Percentiles rank a stretch among this genome's conserved stretches.
Evolutionary conservation across 352 stramenopile species (phyloP).

Genomic region (Phytophthora macrochlamydospora): DNA sequence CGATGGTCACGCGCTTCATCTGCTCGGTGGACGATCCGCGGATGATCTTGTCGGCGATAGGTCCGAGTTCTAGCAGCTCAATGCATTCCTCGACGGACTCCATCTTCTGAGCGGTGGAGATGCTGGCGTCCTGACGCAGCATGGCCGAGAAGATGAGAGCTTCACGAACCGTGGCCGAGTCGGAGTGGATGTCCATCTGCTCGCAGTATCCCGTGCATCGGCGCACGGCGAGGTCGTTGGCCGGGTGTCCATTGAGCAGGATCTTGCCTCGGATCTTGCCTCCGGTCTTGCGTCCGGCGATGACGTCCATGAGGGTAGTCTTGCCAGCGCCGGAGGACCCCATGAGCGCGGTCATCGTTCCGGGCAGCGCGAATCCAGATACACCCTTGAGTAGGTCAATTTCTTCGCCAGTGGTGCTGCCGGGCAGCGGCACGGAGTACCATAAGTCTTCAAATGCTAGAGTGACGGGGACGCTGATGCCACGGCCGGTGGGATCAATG

Average conservation of each 20-base stretch:
- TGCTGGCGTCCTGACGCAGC: constrained; percentile 42
- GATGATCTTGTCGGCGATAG: constrained; percentile 29
- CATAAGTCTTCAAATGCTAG: constrained; percentile 39
- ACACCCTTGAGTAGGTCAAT: constrained; percentile 79
- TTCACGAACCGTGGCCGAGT: constrained; percentile 85
- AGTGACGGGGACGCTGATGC: constrained; percentile 29
- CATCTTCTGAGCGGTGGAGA: constrained; percentile 22
- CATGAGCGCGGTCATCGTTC: constrained; percentile 89
- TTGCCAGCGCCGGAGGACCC: constrained; percentile 77
- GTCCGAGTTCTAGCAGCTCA: constrained; percentile 27
- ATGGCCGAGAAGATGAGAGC: constrained; percentile 53
- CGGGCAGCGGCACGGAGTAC: constrained; percentile 35
- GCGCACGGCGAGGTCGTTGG: constrained; percentile 27
- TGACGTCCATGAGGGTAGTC: constrained; percentile 24
- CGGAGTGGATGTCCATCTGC: constrained; percentile 86
- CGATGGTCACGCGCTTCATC: constrained; percentile 51
- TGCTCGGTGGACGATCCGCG: constrained; percentile 35
- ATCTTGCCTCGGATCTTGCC: constrained; percentile 60
- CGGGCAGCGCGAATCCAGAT: constrained; percentile 59
- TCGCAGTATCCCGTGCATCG: constrained; percentile 47
- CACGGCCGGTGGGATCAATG: not conserved
- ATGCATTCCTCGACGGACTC: constrained; percentile 32
- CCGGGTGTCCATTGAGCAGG: constrained; percentile 73
- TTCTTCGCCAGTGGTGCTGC: constrained; percentile 32
- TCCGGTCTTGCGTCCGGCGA: constrained; percentile 17